Conservation (phyloP, 2,329 filamentous ascomycete genomes). For the Diaporthe caulivora region DNA sequence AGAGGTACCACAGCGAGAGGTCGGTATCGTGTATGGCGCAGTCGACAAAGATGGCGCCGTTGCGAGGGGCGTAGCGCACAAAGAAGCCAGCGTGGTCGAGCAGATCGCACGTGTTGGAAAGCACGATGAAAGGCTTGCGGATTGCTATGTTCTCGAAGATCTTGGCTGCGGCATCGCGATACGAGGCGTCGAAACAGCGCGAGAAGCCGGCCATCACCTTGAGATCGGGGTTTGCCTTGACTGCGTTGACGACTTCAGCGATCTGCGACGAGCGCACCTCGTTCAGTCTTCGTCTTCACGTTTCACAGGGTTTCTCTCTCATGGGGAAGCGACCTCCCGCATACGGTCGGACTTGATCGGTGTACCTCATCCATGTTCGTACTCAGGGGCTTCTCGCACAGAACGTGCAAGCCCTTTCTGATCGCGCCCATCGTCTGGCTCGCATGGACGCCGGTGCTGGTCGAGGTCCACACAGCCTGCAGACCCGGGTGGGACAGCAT, state of each 20-base stretch:
- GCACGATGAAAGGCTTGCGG: slow-evolving; percentile 70
- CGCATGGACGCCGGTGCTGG: slow-evolving; percentile 66
- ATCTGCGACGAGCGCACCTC: slow-evolving; percentile 54
- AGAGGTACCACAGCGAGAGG: slow-evolving; percentile 74
- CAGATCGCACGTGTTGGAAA: slow-evolving; percentile 76
- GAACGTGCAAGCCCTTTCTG: slow-evolving; percentile 64
- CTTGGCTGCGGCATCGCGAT: slow-evolving; percentile 69
- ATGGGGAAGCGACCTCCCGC: slow-evolving; percentile 3
- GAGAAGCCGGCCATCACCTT: slow-evolving; percentile 78
- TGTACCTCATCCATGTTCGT: slow-evolving; percentile 70
- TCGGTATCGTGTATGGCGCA: slow-evolving; percentile 80
- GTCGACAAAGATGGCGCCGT: slow-evolving; percentile 78
- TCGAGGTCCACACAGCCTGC: slow-evolving; percentile 56
- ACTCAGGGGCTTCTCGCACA: slow-evolving; percentile 71
- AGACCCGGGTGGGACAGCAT: slow-evolving; percentile 56
- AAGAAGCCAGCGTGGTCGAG: slow-evolving; percentile 76
- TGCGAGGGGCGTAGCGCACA: slow-evolving; percentile 74
- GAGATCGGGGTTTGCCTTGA: slow-evolving; percentile 65
- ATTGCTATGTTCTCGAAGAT: slow-evolving; percentile 64
- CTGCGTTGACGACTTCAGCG: slow-evolving; percentile 67
- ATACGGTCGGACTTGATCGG: slow-evolving; percentile 32
- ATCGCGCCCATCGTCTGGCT: slow-evolving; percentile 69
- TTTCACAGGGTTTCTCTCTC: not conserved
- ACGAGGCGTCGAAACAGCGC: slow-evolving; percentile 75
- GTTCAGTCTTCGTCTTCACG: not conserved